Evolutionary conservation across 129 eudicot genomes (phyloP), one percentile per base, ranked within the genome.

Genomic region (Apium graveolens): DNA sequence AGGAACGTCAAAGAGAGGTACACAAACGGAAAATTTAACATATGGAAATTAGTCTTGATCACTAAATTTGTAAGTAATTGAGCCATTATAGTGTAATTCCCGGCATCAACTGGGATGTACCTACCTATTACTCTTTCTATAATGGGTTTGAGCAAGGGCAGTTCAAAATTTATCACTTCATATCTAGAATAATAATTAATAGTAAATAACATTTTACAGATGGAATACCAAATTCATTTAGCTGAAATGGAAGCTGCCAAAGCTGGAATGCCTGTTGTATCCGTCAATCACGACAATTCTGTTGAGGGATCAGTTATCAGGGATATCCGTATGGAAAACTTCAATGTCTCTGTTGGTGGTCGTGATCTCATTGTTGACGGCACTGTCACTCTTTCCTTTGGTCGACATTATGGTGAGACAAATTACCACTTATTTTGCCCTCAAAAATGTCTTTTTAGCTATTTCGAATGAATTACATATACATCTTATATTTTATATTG

Each of bases 1-100:
- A 95, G 5, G 99, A 95, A 35, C 97, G 99, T 21, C 96, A 92
- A 84, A 87, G 99, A 84, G 99, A 95, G 95, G 99, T 95, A 83
- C 49, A 5, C 24, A 39, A 21, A 74, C 31, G 12, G 0, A 78
- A 48, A 49, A 26, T 7, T 57, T 74, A 13, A 43, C 41, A 20
- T 38, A 14, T 17, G 32, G n/a, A 17, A 49, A 49, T 18, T 49
- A 17, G 57, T 49, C 57, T 49, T 49, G n/a, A 5, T 49, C n/a
- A 0, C 13, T 57, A n/a, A 9, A 57, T 57, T 24, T 57, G 13
- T 57, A 24, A 0, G 65, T 7, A 57, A 57, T n/a, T 57, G 29
- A 57, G 9, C 29, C 13, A 57, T n/a, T 57, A 9, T 24, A n/a
- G 11, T 29, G 12, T 29, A n/a, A 60, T 60, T 32, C 26, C 32